These are phyloP conservation scores for Chrysoporthe cubensis DNA, from an alignment of 2,329 filamentous ascomycete genomes.

Conservation along the genomic window DNA sequence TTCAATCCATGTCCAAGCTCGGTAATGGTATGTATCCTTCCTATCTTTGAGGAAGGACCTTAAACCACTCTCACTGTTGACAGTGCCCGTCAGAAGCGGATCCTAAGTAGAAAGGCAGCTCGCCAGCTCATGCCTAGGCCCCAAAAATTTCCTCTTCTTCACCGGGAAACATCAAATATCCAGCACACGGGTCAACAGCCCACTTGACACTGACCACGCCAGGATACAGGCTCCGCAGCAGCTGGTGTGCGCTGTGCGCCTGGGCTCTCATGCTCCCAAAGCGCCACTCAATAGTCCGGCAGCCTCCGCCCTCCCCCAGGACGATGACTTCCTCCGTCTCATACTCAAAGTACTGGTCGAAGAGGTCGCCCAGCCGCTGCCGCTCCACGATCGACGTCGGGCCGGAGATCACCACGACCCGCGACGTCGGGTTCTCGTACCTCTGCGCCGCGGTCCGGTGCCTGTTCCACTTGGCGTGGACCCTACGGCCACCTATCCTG, in stretches of 20 bases:
- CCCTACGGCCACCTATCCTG: background rate
- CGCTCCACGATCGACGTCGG: constrained; percentile 6
- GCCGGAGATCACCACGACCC: constrained; percentile 11
- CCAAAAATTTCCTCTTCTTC: background rate
- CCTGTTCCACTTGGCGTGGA: constrained; percentile 13
- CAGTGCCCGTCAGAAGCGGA: no score
- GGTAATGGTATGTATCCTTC: no score
- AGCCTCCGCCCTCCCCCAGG: background rate
- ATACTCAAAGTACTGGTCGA: constrained; percentile 5
- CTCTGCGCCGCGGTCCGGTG: constrained; percentile 3
- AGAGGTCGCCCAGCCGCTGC: background rate
- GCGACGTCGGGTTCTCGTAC: constrained; percentile 5
- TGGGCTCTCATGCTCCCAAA: constrained; percentile 21
- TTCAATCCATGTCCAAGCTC: background rate
- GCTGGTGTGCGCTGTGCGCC: constrained; percentile 9
- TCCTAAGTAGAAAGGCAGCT: no score
- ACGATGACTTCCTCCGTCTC: constrained; percentile 8
- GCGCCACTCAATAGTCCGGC: constrained; percentile 17
- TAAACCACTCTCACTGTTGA: no score
- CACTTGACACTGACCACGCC: background rate
- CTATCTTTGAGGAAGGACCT: no score
- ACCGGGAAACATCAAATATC: background rate
- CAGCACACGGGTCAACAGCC: constrained; percentile 18
- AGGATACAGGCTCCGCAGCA: background rate
- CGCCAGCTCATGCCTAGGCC: no score